Conservation (phyloP, 345 rosid species). For the Chamaenerion angustifolium region DNA sequence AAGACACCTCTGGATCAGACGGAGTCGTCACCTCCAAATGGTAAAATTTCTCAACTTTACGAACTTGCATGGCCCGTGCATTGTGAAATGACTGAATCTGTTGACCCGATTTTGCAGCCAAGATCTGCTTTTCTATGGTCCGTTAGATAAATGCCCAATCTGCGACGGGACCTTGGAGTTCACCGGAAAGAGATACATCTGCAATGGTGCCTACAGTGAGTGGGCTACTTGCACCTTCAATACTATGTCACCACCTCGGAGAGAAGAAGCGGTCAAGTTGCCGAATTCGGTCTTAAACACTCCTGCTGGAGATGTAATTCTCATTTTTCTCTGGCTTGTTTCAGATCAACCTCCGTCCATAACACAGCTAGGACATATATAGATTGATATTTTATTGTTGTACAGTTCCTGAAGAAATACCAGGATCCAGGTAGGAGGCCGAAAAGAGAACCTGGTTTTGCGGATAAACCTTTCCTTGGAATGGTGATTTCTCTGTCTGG, state of each 20-base stretch:
- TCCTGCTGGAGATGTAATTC: conserved; percentile 32
- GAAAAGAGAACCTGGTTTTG: conserved; percentile 18
- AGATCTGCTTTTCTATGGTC: conserved; percentile 56
- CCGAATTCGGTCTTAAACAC: conserved; percentile 43
- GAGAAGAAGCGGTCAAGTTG: conserved; percentile 29
- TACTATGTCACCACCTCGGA: conserved; percentile 47
- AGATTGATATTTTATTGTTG: background rate
- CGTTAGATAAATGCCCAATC: conserved; percentile 43
- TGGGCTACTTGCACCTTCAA: conserved; percentile 71
- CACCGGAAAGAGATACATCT: conserved; percentile 35
- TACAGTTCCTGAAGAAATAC: conserved; percentile 47
- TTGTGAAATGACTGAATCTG: background rate
- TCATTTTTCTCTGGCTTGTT: background rate
- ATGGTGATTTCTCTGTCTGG: conserved; percentile 56
- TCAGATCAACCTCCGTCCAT: background rate
- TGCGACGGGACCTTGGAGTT: conserved; percentile 40
- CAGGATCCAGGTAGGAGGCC: conserved; percentile 47
- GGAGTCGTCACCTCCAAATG: conserved; percentile 22
- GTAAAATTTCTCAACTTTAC: conserved; percentile 6
- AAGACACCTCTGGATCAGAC: conserved; percentile 38
- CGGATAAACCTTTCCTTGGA: conserved; percentile 48
- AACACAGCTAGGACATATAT: background rate
- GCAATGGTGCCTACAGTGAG: conserved; percentile 61
- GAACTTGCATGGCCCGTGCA: background rate
- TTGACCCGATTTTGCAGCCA: conserved; percentile 22